Evolutionary conservation across 306 rosid species (phyloP), one percentile per base, ranked within the genome.

Genomic region (Inga leiocalycina): DNA sequence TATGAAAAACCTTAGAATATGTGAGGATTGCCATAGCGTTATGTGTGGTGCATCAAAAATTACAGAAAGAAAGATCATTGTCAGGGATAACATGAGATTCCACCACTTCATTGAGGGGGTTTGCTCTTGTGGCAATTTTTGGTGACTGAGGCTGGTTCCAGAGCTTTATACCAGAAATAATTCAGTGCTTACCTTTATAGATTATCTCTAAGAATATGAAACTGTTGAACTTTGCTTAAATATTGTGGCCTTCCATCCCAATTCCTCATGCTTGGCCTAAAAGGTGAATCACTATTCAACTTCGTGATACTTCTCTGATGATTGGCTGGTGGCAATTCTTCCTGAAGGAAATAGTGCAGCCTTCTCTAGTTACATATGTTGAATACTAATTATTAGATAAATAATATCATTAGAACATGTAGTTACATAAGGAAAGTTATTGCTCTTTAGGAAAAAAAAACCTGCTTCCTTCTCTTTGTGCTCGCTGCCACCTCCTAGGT

Each of bases 1-100:
- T 66, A 92, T 89, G 98, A 95, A 95, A 87, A 95, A 92, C 88
- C 85, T 95, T 30, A 90, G 98, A 78, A 88, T 95, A 76, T 95
- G 98, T 56, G 92, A 89, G 78, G 98, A 93, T 80, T 95, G 95
- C n/a, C 98, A 95, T 75, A 77, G 51, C 12, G 81, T 93, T 64
- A 93, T 93, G 98, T 88, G 95, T 69, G 83, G 87, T 10, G 90
- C 95, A 67, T 93, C 95, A 10, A 83, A 84, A 80, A 78, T 89
- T 59, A 88, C 86, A 0, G 93, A 89, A 61, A 91, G 98, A 74
- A 91, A 93, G 84, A 92, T 93, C 78, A 79, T 95, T 56, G 87
- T 93, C 70, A 91, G 97, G 85, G 97, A 90, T 80, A 93, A 88
- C 79, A 85, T 77, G 89, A 91, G 93, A 86, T 95, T 93, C 78